These are phyloP conservation scores for Cyclotella choctawhatcheeana DNA, from an alignment of 108 stramenopile genomes.

Conservation along the genomic window DNA sequence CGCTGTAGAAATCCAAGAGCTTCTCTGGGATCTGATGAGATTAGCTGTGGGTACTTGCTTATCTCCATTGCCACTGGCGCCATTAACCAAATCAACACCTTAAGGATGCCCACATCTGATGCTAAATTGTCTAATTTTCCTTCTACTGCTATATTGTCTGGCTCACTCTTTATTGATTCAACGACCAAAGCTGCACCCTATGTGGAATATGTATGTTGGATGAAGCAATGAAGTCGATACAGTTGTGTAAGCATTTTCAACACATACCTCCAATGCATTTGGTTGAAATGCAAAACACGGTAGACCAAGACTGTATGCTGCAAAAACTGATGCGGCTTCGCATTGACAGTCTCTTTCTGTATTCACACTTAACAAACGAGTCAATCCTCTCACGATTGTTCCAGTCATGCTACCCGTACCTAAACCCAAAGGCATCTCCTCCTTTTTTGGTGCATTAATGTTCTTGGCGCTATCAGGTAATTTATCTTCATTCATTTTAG, in stretches of 20 bases:
- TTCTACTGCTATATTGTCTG: constrained; percentile 22
- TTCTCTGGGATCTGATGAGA: constrained; percentile 91
- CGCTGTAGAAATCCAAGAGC: constrained; percentile 79
- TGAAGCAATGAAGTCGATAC: neutral
- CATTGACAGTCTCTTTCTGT: constrained; percentile 93
- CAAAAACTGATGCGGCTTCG: constrained; percentile 92
- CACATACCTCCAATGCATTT: constrained; percentile 85
- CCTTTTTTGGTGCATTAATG: constrained; percentile 62
- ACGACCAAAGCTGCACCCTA: constrained; percentile 42
- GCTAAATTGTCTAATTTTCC: constrained; percentile 65
- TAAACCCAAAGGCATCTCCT: constrained; percentile 69
- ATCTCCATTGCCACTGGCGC: constrained; percentile 93
- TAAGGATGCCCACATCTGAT: constrained; percentile 79
- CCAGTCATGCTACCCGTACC: constrained; percentile 82
- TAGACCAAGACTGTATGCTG: constrained; percentile 88
- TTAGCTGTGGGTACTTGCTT: constrained; percentile 78
- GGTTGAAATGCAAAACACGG: constrained; percentile 96
- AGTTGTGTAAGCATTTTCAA: constrained; percentile 22
- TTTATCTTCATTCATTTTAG: constrained; percentile 63
- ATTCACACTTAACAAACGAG: constrained; percentile 81
- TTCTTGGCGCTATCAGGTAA: constrained; percentile 45
- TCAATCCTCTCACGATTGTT: constrained; percentile 82
- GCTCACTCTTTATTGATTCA: constrained; percentile 49
- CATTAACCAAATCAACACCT: constrained; percentile 91
- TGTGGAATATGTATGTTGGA: neutral